Evolutionary conservation across 1,139 yeast species (phyloP).

Genomic region (Suhomyces coccinellae): DNA sequence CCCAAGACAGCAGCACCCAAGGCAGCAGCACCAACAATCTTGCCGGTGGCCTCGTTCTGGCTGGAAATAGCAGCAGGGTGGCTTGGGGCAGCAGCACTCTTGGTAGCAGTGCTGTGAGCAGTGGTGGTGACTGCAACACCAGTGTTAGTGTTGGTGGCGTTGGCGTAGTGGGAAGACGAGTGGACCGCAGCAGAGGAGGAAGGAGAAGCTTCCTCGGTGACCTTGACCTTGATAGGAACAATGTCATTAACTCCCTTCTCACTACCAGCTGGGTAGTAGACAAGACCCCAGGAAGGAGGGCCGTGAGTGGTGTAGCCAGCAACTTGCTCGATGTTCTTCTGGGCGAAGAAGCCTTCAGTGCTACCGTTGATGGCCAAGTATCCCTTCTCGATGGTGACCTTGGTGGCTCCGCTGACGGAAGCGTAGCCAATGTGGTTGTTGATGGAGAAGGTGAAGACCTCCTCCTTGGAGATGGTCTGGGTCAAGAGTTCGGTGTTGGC

Average conservation of each 20-base stretch:
- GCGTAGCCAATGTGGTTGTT: conserved; percentile 15
- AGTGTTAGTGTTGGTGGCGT: conserved; percentile 14
- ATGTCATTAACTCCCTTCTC: conserved; percentile 20
- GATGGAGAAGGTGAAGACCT: conserved; percentile 7
- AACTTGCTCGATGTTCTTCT: conserved; percentile 42
- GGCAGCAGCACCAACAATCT: conserved; percentile 15
- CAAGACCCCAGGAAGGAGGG: conserved; percentile 24
- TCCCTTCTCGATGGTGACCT: conserved; percentile 22
- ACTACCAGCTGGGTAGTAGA: conserved; percentile 13
- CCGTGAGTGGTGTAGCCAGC: conserved; percentile 38
- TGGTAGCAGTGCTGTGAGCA: conserved; percentile 15
- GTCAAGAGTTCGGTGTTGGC: conserved; percentile 4
- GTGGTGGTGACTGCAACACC: not conserved
- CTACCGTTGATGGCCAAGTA: conserved; percentile 32
- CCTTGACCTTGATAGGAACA: conserved; percentile 21
- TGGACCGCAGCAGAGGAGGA: conserved; percentile 4
- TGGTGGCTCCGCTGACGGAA: conserved; percentile 17
- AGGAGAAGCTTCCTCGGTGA: conserved; percentile 11
- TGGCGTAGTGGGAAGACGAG: conserved; percentile 15
- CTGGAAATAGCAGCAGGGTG: too few species aligned
- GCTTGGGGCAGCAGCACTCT: conserved; percentile 7
- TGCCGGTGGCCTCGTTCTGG: not conserved
- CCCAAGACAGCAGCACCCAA: conserved; percentile 18
- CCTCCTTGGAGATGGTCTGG: not conserved
- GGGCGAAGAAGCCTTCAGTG: conserved; percentile 37